These are phyloP conservation scores for Fusarium goolgardi DNA, from an alignment of 2,329 filamentous ascomycete genomes.

Conservation along the genomic window DNA sequence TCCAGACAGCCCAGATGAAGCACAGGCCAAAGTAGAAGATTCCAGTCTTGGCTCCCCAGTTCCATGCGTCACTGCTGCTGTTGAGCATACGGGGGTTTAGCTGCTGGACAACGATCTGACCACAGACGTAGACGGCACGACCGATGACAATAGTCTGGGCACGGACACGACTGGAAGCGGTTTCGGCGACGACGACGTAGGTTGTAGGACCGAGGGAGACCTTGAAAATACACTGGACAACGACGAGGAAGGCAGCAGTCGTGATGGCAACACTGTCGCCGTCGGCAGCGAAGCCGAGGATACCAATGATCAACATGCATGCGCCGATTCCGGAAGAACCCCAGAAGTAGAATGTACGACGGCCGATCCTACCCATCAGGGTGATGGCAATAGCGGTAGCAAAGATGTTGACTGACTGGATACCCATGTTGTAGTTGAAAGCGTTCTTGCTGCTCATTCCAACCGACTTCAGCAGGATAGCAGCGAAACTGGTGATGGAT, in stretches of 20 bases:
- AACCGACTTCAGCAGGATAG: conserved; percentile 63
- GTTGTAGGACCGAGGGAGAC: conserved; percentile 67
- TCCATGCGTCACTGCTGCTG: conserved; percentile 55
- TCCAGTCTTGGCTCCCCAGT: conserved; percentile 61
- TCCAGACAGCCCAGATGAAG: conserved; percentile 60
- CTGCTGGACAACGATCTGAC: conserved; percentile 54
- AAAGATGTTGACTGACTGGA: conserved; percentile 59
- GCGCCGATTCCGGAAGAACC: conserved; percentile 56
- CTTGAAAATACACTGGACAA: conserved; percentile 66
- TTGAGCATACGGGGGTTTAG: conserved; percentile 61
- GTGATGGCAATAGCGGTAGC: conserved; percentile 56
- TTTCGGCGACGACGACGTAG: conserved; percentile 79
- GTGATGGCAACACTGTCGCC: conserved; percentile 45
- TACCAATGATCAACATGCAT: conserved; percentile 57
- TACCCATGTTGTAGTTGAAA: conserved; percentile 61
- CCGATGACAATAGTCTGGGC: conserved; percentile 60
- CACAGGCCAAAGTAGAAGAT: conserved; percentile 60
- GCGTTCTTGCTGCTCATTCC: conserved; percentile 57
- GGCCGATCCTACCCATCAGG: conserved; percentile 53
- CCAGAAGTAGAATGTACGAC: conserved; percentile 55
- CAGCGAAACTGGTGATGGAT: conserved; percentile 65
- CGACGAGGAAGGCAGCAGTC: conserved; percentile 48
- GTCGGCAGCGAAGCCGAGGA: conserved; percentile 51
- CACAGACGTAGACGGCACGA: conserved; percentile 56
- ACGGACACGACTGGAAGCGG: conserved; percentile 58